Evolutionary conservation across 768 basidiomycete species (phyloP).

Genomic region (Artomyces pyxidatus): DNA sequence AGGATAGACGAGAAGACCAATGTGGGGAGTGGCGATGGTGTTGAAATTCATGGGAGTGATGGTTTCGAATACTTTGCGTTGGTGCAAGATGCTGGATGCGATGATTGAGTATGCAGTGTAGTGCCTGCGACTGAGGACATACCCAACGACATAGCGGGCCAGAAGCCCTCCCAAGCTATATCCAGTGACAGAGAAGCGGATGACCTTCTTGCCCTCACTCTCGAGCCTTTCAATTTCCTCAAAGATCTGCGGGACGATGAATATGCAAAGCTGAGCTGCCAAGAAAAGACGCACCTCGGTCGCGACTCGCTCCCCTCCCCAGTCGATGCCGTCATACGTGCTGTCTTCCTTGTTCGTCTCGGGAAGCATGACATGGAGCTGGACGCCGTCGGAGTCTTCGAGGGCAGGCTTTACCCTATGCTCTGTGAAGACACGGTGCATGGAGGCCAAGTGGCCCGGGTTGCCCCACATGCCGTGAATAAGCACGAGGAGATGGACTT

Average conservation of each 20-base stretch:
- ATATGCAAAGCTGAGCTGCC: not conserved
- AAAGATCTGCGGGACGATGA: conserved; percentile 35
- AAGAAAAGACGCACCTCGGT: conserved; percentile 47
- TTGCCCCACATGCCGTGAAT: conserved; percentile 78
- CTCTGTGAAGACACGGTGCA: conserved; percentile 45
- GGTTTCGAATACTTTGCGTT: conserved; percentile 61
- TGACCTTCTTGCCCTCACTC: conserved; percentile 46
- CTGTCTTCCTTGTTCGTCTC: conserved; percentile 56
- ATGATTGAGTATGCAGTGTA: not conserved
- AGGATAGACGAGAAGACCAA: conserved; percentile 62
- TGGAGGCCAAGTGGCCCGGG: conserved; percentile 53
- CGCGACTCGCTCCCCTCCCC: conserved; percentile 75
- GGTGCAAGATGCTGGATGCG: conserved; percentile 46
- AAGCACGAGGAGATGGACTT: conserved; percentile 23
- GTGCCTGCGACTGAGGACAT: conserved; percentile 15
- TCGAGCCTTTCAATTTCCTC: conserved; percentile 47
- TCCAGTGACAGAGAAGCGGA: conserved; percentile 65
- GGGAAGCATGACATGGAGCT: conserved; percentile 55
- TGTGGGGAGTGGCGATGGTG: conserved; percentile 77
- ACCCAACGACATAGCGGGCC: conserved; percentile 73
- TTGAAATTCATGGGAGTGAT: conserved; percentile 74
- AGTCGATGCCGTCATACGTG: conserved; percentile 81
- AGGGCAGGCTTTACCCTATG: conserved; percentile 23
- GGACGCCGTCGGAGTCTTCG: conserved; percentile 27
- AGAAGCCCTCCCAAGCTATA: conserved; percentile 80